These are phyloP conservation scores for Starmerella cellae DNA, from an alignment of 805 yeast species.

Conservation along the genomic window DNA sequence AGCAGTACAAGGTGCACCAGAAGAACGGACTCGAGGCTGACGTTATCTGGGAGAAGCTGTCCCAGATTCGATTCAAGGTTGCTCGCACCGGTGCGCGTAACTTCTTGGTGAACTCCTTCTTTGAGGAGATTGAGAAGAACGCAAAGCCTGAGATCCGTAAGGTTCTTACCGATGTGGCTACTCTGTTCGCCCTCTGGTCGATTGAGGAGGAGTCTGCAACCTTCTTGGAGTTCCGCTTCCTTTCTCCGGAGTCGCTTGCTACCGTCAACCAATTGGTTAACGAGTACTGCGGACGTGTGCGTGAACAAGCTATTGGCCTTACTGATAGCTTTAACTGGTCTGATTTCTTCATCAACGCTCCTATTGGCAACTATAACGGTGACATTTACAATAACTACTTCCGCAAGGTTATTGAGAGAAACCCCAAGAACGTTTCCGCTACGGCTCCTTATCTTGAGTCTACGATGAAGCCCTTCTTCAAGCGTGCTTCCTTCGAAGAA, in stretches of 20 bases:
- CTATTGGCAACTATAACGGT: constrained; percentile 67
- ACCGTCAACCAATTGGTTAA: constrained; percentile 33
- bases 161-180: constrained; percentile 15
- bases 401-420: constrained; percentile 41
- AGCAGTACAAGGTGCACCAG: constrained; percentile 21
- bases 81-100: constrained; percentile 31
- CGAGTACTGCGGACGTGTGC: constrained; percentile 35
- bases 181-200: constrained; percentile 43
- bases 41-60: constrained; percentile 30
- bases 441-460: constrained; percentile 44
- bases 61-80: constrained; percentile 31
- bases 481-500: constrained; percentile 16
- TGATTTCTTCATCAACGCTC: constrained; percentile 65
- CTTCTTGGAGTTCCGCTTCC: constrained; percentile 50
- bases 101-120: constrained; percentile 28
- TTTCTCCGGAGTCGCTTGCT: constrained; percentile 37
- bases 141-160: constrained; percentile 14
- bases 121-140: constrained; percentile 6
- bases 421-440: constrained; percentile 27
- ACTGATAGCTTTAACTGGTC: constrained; percentile 73
- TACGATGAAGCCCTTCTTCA: constrained; percentile 24
- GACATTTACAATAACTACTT: constrained; percentile 70
- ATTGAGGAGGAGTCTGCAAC: constrained; percentile 58
- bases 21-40: constrained; percentile 21
- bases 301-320: constrained; percentile 58